These are phyloP conservation scores for Apiospora arundinis DNA, from an alignment of 2,329 filamentous ascomycete species.

Conservation along the genomic window DNA sequence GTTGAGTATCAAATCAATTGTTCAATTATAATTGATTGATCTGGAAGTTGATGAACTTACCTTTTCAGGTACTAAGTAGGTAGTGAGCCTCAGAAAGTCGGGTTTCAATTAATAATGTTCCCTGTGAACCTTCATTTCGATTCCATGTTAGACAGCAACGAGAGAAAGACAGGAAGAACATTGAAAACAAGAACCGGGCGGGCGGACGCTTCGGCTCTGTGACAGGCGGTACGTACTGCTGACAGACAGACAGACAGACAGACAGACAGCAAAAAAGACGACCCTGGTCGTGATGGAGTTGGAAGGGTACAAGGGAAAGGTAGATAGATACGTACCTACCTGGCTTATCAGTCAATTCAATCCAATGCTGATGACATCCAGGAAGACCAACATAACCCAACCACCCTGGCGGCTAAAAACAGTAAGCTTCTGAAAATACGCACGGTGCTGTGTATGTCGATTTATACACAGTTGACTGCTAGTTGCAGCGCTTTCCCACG, in stretches of 20 bases:
- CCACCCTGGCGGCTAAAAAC: conserved; percentile 10
- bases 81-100: no score
- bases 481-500: not conserved
- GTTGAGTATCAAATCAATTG: not conserved
- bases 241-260: not conserved
- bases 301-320: not conserved
- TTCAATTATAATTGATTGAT: not conserved
- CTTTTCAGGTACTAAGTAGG: no score
- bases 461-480: not conserved
- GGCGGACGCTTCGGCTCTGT: conserved; percentile 16
- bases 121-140: not conserved
- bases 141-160: not conserved
- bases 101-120: not conserved
- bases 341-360: conserved; percentile 4
- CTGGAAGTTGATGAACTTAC: no score
- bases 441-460: not conserved
- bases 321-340: conserved; percentile 7
- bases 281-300: not conserved
- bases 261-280: not conserved
- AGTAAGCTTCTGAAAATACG: not conserved
- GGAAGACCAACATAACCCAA: conserved; percentile 15
- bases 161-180: not conserved
- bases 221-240: conserved; percentile 7
- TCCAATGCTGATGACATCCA: not conserved
- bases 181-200: not conserved